Conservation (phyloP, 78 protist genomes). For the Speleostelium caveatum region DNA sequence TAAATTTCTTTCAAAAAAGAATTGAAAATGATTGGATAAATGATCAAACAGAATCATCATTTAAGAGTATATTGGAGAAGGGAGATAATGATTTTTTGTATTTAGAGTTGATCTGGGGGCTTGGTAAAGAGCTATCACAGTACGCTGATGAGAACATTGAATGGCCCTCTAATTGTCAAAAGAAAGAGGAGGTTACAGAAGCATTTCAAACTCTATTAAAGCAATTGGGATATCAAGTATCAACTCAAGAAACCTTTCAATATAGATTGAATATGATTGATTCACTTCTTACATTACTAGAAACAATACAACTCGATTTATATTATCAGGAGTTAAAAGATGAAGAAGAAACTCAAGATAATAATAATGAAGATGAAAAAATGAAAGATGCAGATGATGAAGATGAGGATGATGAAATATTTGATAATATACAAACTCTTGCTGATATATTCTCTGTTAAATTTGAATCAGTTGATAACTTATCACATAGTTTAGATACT, state of each 20-base stretch:
- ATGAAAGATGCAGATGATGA: slow-evolving; percentile 5
- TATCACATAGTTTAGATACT: background rate
- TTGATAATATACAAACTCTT: slow-evolving; percentile 36
- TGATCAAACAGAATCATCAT: slow-evolving; percentile 72
- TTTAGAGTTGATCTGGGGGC: slow-evolving; percentile 52
- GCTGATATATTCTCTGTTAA: slow-evolving; percentile 42
- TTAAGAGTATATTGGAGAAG: slow-evolving; percentile 40
- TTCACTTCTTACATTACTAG: slow-evolving; percentile 34
- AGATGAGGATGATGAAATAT: slow-evolving; percentile 15
- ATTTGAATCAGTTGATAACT: slow-evolving; percentile 32
- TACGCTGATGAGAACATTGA: slow-evolving; percentile 41
- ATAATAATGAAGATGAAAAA: background rate
- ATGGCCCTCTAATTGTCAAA: slow-evolving; percentile 52
- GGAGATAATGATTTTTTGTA: slow-evolving; percentile 52
- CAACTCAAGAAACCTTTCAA: background rate
- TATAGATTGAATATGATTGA: slow-evolving; percentile 28
- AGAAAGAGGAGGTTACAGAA: slow-evolving; percentile 5
- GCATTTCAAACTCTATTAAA: background rate
- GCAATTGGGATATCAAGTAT: background rate
- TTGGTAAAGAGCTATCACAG: slow-evolving; percentile 64
- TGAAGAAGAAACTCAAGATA: background rate
- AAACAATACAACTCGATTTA: slow-evolving; percentile 58
- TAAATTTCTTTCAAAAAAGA: no score
- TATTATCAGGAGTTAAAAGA: slow-evolving; percentile 14
- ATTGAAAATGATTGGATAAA: slow-evolving; percentile 74